Percentiles rank a stretch among this genome's conserved stretches.
phyloP scores from a whole-genome alignment of 331 rosid species.

The Dryas integrifolia region DNA sequence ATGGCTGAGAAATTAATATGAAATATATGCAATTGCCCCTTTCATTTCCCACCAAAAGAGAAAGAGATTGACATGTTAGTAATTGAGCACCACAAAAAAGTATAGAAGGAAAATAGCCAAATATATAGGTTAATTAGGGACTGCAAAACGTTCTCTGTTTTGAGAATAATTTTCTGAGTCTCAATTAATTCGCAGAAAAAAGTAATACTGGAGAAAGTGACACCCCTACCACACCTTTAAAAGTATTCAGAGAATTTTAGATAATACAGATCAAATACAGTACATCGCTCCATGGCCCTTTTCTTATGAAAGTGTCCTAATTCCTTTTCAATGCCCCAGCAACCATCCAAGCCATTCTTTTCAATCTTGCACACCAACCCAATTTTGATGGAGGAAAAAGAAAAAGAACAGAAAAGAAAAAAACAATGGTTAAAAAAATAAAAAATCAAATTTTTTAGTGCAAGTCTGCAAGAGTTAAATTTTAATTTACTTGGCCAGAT shows the following conservation, averaged over 20 bases:
- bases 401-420: background rate
- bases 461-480: too few relatives aligned
- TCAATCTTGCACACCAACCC: too few relatives aligned
- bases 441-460: too few relatives aligned
- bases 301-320: background rate
- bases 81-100: background rate
- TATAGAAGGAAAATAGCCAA: background rate
- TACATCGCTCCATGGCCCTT: background rate
- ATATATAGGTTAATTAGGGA: too few relatives aligned
- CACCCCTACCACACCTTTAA: background rate
- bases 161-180: background rate
- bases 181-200: background rate
- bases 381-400: background rate
- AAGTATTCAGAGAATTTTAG: background rate
- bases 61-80: background rate
- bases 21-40: background rate
- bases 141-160: background rate
- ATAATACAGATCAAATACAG: background rate
- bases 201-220: background rate
- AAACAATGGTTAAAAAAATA: background rate
- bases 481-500: background rate
- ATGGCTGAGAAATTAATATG: background rate
- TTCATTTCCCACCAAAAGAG: background rate
- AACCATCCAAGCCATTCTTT: background rate
- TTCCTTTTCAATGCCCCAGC: background rate